Evolutionary conservation across 1,284 basidiomycete genomes (phyloP).

Genomic region (Farysia itapuensis): DNA sequence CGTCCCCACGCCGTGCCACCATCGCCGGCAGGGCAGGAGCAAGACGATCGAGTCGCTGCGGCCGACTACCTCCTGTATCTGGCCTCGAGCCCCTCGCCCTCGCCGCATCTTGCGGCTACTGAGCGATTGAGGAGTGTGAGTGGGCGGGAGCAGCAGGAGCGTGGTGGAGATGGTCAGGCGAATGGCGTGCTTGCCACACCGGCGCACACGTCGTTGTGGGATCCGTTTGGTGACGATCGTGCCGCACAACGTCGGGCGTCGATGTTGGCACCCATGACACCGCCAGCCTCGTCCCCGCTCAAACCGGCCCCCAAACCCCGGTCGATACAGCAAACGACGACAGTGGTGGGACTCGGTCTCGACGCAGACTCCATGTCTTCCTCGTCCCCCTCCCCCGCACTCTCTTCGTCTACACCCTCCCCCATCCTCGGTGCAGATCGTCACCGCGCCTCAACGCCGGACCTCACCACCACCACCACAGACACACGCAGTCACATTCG

Average conservation of each 20-base stretch:
- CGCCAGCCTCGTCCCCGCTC: neutral
- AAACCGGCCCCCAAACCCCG: neutral
- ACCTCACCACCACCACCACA: neutral
- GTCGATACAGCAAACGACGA: conserved; percentile 1
- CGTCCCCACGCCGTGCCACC: conserved; percentile 3
- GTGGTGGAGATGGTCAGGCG: neutral
- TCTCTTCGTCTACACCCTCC: neutral
- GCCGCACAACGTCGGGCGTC: too few relatives aligned
- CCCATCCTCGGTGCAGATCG: conserved; percentile 5
- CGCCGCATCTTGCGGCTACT: conserved; percentile 3
- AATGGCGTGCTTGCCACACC: conserved; percentile 19
- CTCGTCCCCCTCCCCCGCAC: conserved; percentile 14
- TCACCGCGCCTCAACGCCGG: conserved; percentile 2
- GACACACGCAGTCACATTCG: neutral
- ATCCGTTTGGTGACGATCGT: conserved; percentile 21
- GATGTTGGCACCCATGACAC: too few relatives aligned
- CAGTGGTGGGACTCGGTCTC: conserved; percentile 1
- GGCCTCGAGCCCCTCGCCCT: conserved; percentile 20
- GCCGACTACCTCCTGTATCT: conserved; percentile 31
- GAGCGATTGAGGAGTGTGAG: too few relatives aligned
- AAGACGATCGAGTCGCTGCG: conserved; percentile 7
- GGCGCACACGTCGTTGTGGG: conserved; percentile 26
- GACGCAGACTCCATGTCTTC: too few relatives aligned
- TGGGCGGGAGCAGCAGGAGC: too few relatives aligned
- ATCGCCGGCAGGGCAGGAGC: neutral